Conservation (phyloP, 257 asterid species). For the Echium plantagineum region DNA sequence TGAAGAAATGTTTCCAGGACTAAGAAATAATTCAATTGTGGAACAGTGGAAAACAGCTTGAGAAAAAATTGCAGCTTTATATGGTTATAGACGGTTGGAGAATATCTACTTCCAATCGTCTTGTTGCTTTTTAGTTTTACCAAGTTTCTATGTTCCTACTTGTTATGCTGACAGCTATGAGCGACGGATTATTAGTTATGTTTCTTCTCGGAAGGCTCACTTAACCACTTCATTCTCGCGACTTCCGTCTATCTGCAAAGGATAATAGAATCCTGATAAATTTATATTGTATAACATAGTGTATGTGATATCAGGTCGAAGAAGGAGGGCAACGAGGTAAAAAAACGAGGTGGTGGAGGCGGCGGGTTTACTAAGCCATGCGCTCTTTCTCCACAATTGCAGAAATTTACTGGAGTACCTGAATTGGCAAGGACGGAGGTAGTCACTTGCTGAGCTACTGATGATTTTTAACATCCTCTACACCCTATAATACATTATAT, state of each 20-base stretch:
- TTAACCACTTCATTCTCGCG: not conserved
- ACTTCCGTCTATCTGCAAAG: not conserved
- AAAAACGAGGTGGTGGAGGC: constrained; percentile 67
- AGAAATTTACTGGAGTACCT: constrained; percentile 76
- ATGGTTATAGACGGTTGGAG: too few species aligned
- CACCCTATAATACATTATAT: not conserved
- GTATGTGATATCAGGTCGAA: constrained; percentile 28
- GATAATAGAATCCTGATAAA: not conserved
- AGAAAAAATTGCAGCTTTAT: too few species aligned
- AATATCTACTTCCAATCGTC: too few species aligned
- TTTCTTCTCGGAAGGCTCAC: not conserved
- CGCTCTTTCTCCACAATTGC: constrained; percentile 83
- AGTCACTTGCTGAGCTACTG: constrained; percentile 9
- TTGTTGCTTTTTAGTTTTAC: too few species aligned
- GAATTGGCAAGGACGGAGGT: constrained; percentile 93
- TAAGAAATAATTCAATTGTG: too few species aligned
- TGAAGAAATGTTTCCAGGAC: too few species aligned
- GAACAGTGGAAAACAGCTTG: too few species aligned
- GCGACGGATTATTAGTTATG: too few species aligned
- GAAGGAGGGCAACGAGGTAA: constrained; percentile 40
- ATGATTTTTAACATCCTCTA: not conserved
- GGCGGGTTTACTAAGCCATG: constrained; percentile 73
- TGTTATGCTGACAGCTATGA: not conserved
- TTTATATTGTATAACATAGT: constrained; percentile 1
- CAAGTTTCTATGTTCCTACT: not conserved